Conservation (phyloP, 2,329 filamentous ascomycete genomes). For the Penicillium hesseltinei region DNA sequence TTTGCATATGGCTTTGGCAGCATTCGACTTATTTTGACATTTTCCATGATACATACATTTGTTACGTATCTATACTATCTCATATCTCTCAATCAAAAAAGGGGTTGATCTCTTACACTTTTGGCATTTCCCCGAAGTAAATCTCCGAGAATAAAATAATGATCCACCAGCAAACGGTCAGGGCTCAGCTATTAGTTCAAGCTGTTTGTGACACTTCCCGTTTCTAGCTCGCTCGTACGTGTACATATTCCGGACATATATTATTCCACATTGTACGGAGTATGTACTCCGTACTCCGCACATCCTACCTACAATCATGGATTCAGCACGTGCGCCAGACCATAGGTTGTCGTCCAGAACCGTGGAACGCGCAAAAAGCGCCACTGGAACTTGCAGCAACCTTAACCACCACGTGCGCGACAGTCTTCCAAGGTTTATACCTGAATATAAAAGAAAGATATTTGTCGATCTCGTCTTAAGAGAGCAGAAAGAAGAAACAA, state of each 20-base stretch:
- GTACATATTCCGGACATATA: background rate
- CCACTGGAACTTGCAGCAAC: background rate
- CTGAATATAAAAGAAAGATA: background rate
- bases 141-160: background rate
- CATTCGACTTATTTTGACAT: conserved; percentile 19
- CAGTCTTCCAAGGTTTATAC: background rate
- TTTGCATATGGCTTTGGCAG: conserved; percentile 28
- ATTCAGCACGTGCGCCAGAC: background rate
- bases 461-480: conserved; percentile 13
- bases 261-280: background rate
- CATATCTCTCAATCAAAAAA: conserved; percentile 8
- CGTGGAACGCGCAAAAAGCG: background rate
- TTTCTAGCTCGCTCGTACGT: background rate
- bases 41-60: conserved; percentile 1
- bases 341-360: background rate
- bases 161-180: background rate
- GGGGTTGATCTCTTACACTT: background rate
- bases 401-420: background rate
- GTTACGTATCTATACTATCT: conserved; percentile 2
- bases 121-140: background rate
- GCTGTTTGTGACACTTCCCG: background rate
- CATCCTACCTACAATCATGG: background rate
- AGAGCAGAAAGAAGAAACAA: background rate
- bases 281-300: background rate
- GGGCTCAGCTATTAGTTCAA: background rate